Percentiles rank a stretch among this genome's conserved stretches.
These are phyloP conservation scores for Citrus mangshanensis DNA, from an alignment of 345 rosid genomes.

Conservation along the genomic window DNA sequence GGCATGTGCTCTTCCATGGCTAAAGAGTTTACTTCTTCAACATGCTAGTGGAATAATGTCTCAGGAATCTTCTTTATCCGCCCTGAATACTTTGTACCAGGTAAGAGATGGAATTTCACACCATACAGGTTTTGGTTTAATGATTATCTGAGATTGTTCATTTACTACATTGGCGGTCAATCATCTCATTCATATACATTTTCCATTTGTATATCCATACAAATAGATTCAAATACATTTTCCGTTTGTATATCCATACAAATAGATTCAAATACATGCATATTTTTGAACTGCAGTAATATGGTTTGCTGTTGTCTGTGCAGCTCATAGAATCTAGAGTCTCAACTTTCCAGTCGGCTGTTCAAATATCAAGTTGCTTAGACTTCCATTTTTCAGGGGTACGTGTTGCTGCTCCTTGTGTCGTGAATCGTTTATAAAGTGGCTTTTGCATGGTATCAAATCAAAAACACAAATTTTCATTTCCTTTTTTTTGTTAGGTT, in stretches of 20 bases:
- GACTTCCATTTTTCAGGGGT: conserved; percentile 58
- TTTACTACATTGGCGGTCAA: not conserved
- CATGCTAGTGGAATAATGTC: conserved; percentile 87
- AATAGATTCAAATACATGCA: not conserved
- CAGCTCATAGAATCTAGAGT: conserved; percentile 89
- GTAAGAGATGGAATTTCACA: conserved; percentile 28
- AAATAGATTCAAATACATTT: no score
- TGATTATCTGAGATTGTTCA: not conserved
- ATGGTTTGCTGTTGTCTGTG: conserved; percentile 12
- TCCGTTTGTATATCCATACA: no score
- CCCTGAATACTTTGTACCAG: conserved; percentile 86
- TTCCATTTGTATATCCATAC: no score
- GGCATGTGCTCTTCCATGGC: conserved; percentile 89
- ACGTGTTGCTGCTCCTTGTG: not conserved
- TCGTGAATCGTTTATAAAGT: not conserved
- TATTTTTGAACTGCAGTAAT: not conserved
- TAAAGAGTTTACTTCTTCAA: conserved; percentile 71
- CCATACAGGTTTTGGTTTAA: not conserved
- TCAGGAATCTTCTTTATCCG: conserved; percentile 67
- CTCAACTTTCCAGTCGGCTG: conserved; percentile 61
- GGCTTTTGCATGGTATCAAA: not conserved
- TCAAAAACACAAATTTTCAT: not conserved
- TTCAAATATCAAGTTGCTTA: conserved; percentile 66
- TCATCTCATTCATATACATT: not conserved
- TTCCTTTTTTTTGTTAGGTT: conserved; percentile 31